Evolutionary conservation across 441 rosid genomes (phyloP), one percentile per base, ranked within the genome.

Genomic region (Iberis amara): DNA sequence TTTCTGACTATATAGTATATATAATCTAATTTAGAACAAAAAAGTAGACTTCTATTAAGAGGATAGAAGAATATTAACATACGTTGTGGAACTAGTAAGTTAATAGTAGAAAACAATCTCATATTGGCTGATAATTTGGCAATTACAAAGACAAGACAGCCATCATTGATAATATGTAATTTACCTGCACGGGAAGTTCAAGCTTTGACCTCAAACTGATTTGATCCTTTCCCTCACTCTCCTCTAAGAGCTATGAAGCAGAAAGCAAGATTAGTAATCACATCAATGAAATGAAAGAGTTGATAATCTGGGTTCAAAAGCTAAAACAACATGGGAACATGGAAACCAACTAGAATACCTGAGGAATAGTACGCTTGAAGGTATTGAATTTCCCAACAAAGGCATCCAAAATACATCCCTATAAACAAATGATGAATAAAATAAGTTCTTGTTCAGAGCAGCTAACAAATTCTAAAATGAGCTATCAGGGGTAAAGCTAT

Each of bases 321-420:
- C 43, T 54, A 10, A 55, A 62, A 49, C 11, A 24, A 37, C 26
- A 27, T 35, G 39, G 45, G 37, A 11, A 14, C 24, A 32, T 23
- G 44, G 23, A 46, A 31, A 35, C 37, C 48, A 54, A 55, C 55
- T 54, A 65, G 27, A 51, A 63, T 83, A 94, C 99, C 99, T 86
- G 99, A 3, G 99, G 99, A 68, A 94, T 79, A 15, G 92, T 89
- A 42, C 82, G 94, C 84, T 89, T 94, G 74, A 94, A 89, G 64
- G 85, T 76, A 66, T 85, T 86, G 72, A 94, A 92, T 60, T 89
- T 94, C 30, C 99, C 99, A 68, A 94, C 90, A 82, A 92, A 92
- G 51, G 97, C 97, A 82, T 92, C 99, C 85, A 92, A 71, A 62
- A 92, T 89, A 23, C 89, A 89, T 37, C 97, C 97, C 98, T 91